phyloP scores from a whole-genome alignment of 140 eudicot species.

The Anethum foeniculum region DNA sequence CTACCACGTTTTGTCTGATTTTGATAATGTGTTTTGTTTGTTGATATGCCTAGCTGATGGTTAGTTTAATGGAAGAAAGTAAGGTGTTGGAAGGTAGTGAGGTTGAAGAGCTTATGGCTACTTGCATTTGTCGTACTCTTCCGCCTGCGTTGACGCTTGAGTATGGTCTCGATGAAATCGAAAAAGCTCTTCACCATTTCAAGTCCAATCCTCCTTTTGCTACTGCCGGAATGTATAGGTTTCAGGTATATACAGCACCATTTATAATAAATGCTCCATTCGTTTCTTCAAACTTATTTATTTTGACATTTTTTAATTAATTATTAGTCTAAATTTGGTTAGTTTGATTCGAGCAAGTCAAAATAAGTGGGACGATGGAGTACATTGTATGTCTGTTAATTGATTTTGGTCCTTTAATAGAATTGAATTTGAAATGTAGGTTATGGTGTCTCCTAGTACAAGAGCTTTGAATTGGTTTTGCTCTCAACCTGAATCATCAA shows the following conservation, averaged over 20 bases:
- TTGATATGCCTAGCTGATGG: conserved; percentile 26
- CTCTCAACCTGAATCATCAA: conserved; percentile 56
- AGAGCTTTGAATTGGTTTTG: conserved; percentile 78
- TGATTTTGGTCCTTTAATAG: not conserved
- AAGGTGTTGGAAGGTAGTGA: conserved; percentile 38
- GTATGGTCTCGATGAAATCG: conserved; percentile 47
- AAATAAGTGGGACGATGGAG: too few species aligned
- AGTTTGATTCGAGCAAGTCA: not conserved
- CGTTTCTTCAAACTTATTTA: not conserved
- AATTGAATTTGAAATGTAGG: conserved; percentile 28
- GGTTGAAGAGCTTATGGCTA: conserved; percentile 50
- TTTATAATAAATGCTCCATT: not conserved
- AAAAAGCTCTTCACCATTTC: conserved; percentile 49
- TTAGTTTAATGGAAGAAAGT: conserved; percentile 23
- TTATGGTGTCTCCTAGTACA: conserved; percentile 89
- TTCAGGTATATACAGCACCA: conserved; percentile 43
- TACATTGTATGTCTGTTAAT: not conserved
- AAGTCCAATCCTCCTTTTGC: conserved; percentile 40
- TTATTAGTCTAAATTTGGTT: not conserved
- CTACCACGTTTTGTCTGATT: not conserved
- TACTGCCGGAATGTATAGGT: conserved; percentile 62
- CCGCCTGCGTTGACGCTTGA: conserved; percentile 75
- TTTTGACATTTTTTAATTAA: not conserved
- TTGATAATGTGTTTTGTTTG: not conserved
- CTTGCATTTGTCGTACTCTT: conserved; percentile 69